These are phyloP conservation scores for Cladosporium velox DNA, from an alignment of 2,329 filamentous ascomycete genomes.

Conservation along the genomic window DNA sequence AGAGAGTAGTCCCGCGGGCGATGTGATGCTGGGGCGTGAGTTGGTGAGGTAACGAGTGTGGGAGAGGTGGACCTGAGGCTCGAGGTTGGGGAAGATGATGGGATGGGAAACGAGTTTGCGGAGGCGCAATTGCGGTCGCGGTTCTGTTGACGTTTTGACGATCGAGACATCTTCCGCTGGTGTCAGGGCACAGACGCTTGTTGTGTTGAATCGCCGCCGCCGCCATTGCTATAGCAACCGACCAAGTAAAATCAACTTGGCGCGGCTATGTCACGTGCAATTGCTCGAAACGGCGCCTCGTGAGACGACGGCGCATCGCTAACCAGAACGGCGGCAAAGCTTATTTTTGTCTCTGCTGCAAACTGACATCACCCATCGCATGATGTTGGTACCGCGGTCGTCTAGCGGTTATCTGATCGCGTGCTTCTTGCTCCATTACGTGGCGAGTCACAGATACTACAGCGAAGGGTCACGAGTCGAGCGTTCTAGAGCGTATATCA, in stretches of 20 bases:
- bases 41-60: slow-evolving; percentile 5
- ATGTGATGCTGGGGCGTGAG: not conserved
- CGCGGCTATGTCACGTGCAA: not conserved
- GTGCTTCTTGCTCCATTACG: not conserved
- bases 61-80: not conserved
- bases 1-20: not conserved
- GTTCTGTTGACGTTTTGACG: slow-evolving; percentile 12
- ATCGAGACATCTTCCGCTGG: slow-evolving; percentile 8
- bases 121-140: not conserved
- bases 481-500: not conserved
- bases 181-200: not conserved
- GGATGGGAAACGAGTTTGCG: slow-evolving; percentile 4
- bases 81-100: not conserved
- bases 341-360: not conserved
- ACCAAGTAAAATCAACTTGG: not conserved
- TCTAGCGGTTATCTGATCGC: slow-evolving; percentile 2
- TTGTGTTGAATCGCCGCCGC: not conserved
- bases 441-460: not conserved
- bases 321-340: not conserved
- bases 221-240: not conserved
- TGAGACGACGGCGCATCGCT: not conserved
- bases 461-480: not conserved
- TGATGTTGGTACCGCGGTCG: not conserved
- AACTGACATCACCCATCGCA: not conserved
- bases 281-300: not conserved